A percentile compares a stretch with the other conserved stretches of the same genome.
phyloP scores from a whole-genome alignment of 306 rosid species.

The Morella rubra region DNA sequence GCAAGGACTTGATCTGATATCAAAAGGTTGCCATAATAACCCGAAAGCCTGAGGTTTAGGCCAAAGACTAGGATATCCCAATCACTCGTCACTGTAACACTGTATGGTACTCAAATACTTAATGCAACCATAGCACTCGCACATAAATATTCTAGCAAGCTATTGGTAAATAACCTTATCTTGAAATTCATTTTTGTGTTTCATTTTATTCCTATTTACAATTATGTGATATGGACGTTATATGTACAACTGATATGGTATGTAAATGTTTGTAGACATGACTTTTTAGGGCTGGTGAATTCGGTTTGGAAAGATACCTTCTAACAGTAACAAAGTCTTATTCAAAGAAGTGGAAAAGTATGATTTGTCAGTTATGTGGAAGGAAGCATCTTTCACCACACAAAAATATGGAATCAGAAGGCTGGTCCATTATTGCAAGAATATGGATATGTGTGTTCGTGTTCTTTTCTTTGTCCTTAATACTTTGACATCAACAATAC shows the following conservation, averaged over 20 bases:
- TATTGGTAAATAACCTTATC: background rate
- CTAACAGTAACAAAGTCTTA: background rate
- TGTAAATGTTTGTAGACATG: background rate
- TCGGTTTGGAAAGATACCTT: background rate
- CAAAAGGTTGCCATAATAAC: background rate
- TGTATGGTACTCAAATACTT: too few relatives aligned
- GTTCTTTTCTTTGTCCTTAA: background rate
- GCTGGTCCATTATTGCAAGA: background rate
- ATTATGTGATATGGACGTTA: background rate
- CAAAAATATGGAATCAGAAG: background rate
- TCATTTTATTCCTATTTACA: background rate
- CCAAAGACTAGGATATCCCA: background rate
- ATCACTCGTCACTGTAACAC: background rate
- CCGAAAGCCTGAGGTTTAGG: background rate
- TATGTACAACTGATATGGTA: background rate
- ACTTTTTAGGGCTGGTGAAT: background rate
- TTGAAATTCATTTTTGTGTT: background rate
- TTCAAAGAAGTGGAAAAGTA: constrained; percentile 4
- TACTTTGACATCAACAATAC: background rate
- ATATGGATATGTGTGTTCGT: background rate
- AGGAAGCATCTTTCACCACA: background rate
- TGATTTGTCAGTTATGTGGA: background rate
- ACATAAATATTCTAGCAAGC: background rate
- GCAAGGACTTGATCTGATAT: too few relatives aligned
- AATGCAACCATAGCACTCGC: background rate